These are phyloP conservation scores for Nothophytophthora sp. DNA, from an alignment of 352 stramenopile genomes.

Conservation along the genomic window DNA sequence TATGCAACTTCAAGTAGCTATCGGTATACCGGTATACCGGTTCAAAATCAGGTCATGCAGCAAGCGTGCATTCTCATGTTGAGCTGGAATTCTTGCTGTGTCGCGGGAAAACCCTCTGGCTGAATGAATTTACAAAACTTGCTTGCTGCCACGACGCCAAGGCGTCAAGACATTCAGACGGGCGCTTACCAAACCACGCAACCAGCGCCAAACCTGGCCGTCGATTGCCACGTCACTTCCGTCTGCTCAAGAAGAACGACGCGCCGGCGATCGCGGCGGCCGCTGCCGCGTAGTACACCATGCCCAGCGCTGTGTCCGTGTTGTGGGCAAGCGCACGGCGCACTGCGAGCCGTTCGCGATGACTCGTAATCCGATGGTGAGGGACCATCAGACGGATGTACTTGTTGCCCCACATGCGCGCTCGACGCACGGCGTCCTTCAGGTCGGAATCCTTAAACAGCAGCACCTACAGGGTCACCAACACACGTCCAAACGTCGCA, in stretches of 20 bases:
- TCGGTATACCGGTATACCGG: no score
- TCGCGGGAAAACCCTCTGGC: no score
- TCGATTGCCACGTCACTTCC: conserved; percentile 36
- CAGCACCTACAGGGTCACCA: conserved; percentile 44
- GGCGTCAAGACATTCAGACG: no score
- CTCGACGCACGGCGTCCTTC: conserved; percentile 76
- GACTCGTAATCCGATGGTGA: conserved; percentile 22
- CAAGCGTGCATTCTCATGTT: no score
- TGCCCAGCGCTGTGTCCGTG: conserved; percentile 58
- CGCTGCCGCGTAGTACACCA: conserved; percentile 80
- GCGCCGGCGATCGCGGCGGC: conserved; percentile 75
- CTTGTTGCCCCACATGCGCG: conserved; percentile 82
- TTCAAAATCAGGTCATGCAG: no score
- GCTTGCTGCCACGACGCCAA: no score
- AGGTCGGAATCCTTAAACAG: conserved; percentile 82
- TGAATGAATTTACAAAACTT: no score
- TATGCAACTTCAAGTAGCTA: no score
- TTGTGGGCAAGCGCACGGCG: conserved; percentile 43
- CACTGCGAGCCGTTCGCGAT: conserved; percentile 28
- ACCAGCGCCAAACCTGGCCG: not conserved
- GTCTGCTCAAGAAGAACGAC: conserved; percentile 79
- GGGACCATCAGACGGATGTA: conserved; percentile 79
- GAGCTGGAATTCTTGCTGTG: no score
- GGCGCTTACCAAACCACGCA: conserved; percentile 2
- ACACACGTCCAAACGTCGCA: conserved; percentile 1